These are phyloP conservation scores for Lophium mytilinum DNA, from an alignment of 495 filamentous ascomycete species.

Conservation along the genomic window DNA sequence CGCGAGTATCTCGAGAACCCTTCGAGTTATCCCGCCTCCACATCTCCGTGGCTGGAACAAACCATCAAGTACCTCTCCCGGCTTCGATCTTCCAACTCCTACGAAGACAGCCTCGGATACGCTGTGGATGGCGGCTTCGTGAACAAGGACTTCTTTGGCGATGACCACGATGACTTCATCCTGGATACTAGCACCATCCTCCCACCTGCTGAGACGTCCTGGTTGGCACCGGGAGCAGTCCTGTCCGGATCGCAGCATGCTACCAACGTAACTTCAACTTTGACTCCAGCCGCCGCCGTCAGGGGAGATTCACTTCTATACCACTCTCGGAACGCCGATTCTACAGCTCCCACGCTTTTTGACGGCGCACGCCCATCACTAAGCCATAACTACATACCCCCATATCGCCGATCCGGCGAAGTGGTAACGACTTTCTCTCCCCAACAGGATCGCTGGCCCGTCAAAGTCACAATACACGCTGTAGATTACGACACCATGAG, in stretches of 20 bases:
- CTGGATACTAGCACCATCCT: constrained; percentile 48
- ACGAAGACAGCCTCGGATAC: constrained; percentile 48
- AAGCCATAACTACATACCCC: constrained; percentile 20
- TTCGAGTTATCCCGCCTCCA: constrained; percentile 11
- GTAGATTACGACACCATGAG: constrained; percentile 58
- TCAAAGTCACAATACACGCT: constrained; percentile 62
- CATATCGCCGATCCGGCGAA: constrained; percentile 5
- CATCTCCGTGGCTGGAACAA: constrained; percentile 44
- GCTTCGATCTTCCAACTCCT: constrained; percentile 47
- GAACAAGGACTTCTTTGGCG: constrained; percentile 42
- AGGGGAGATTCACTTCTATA: constrained; percentile 19
- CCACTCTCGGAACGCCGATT: constrained; percentile 22
- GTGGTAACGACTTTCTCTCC: constrained; percentile 15
- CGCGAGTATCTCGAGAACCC: constrained; percentile 42
- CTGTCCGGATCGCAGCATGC: constrained; percentile 58
- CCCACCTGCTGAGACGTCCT: constrained; percentile 52
- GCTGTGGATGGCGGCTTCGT: constrained; percentile 41
- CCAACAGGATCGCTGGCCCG: constrained; percentile 59
- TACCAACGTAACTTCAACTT: constrained; percentile 22
- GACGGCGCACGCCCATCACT: constrained; percentile 29
- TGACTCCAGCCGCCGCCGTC: constrained; percentile 4
- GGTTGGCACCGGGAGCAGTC: constrained; percentile 55
- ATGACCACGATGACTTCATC: constrained; percentile 54
- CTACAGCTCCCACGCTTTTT: constrained; percentile 18
- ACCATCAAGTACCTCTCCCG: constrained; percentile 58